Evolutionary conservation across 1,284 basidiomycete species (phyloP), one percentile per base, ranked within the genome.

Genomic region (Xerocomus nothofagi): DNA sequence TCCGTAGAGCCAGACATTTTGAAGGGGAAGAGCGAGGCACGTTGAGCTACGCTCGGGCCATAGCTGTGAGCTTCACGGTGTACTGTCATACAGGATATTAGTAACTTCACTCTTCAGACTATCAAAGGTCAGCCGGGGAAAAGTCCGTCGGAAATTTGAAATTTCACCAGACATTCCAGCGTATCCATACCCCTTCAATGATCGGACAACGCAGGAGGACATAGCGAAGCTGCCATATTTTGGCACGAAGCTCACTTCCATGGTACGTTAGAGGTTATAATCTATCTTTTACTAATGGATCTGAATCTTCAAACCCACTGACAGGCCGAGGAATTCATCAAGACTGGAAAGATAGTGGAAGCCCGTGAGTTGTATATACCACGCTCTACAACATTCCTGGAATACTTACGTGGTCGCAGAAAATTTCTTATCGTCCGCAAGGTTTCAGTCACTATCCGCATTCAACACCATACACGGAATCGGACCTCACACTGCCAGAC

Each of bases 391-490:
- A 6, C 11, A 6, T 45, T 32, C 6, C 45, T 51, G n/a, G 48
- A 45, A 37, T 42, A 40, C 20, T 29, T 40, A 21, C 44, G 23
- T 36, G 24, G 36, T n/a, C 20, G 29, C 54, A 88, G 86, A 75
- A 56, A 70, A 61, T 1, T 77, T 78, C 20, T 64, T 68, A 6
- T 57, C 61, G 3, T 80, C 81, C 1, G 59, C 73, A 36, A 78
- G 84, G 30, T 89, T 80, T 63, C 66, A 71, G 39, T 66, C 79
- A 0, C 73, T 91, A 3, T 75, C 75, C 0, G 60, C 71, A 0
- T 86, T 92, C 55, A 73, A 77, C n/a, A 73, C 76, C 2, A 70
- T 91, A 51, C 82, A 92, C 46, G 86, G 88, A 7, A 82, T 92
- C 30, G 89, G 88, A 7, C 73, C 86, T 0, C 66, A 71, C n/a